Conservation (phyloP, 768 basidiomycete genomes). For the Boletus reticuloceps region DNA sequence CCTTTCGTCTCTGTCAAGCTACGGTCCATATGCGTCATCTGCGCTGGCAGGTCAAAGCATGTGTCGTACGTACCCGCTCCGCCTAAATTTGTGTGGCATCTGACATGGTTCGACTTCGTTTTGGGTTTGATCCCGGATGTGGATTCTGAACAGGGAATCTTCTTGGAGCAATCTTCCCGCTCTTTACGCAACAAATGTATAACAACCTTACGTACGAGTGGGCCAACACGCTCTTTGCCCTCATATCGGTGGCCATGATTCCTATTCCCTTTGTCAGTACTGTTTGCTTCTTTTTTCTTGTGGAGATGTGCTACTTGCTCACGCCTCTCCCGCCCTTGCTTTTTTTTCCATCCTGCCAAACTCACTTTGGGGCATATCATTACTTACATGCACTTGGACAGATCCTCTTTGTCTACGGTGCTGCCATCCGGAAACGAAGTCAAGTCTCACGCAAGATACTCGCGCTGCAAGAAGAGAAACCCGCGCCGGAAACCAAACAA, state of each 20-base stretch:
- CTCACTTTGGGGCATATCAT: background rate
- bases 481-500: background rate
- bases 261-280: conserved; percentile 56
- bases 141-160: conserved; percentile 42
- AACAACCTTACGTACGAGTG: conserved; percentile 52
- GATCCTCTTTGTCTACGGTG: conserved; percentile 33
- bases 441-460: conserved; percentile 25
- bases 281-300: too few species aligned
- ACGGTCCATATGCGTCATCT: conserved; percentile 63
- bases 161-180: conserved; percentile 51
- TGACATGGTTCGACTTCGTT: conserved; percentile 18
- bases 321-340: background rate
- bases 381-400: background rate
- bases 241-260: conserved; percentile 51
- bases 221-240: conserved; percentile 57
- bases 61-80: conserved; percentile 39
- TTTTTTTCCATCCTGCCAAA: too few species aligned
- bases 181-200: conserved; percentile 65
- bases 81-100: background rate
- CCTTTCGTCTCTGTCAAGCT: conserved; percentile 27
- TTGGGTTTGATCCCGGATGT: conserved; percentile 2
- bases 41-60: conserved; percentile 68
- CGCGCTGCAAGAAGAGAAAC: conserved; percentile 8
- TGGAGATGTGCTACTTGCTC: too few species aligned
- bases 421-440: conserved; percentile 31